Conservation (phyloP, 2,329 filamentous ascomycete species). For the Ilyonectria destructans region DNA sequence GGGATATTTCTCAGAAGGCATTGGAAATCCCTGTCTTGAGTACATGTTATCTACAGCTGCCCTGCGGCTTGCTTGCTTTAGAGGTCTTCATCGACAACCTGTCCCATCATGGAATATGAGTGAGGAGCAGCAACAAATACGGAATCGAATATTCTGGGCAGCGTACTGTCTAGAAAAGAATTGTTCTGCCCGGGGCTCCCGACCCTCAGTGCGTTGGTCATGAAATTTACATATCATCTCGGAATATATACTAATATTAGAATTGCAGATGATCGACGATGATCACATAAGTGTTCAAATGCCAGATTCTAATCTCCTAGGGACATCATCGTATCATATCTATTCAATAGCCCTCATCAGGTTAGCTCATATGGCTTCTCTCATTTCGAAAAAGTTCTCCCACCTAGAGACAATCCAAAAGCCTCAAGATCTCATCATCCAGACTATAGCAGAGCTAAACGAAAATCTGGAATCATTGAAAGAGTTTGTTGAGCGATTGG, state of each 20-base stretch:
- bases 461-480: not conserved
- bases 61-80: conserved; percentile 7
- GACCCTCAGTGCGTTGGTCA: conserved; percentile 5
- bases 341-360: conserved; percentile 5
- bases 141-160: conserved; percentile 15
- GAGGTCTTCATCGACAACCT: conserved; percentile 5
- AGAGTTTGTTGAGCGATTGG: conserved; percentile 3
- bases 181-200: not conserved
- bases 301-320: not conserved
- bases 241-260: not conserved
- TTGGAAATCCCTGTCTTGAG: conserved; percentile 16
- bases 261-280: conserved; percentile 12
- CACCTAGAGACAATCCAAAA: not conserved
- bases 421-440: not conserved
- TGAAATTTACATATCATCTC: no score
- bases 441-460: not conserved
- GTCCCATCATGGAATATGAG: conserved; percentile 17
- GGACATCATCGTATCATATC: not conserved
- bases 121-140: not conserved
- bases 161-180: conserved; percentile 13
- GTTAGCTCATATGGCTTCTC: conserved; percentile 11
- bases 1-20: conserved; percentile 17
- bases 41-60: conserved; percentile 17
- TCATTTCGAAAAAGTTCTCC: not conserved
- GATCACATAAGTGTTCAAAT: conserved; percentile 10